Conservation (phyloP, 2,329 filamentous ascomycete genomes). For the Aspergillus niger region DNA sequence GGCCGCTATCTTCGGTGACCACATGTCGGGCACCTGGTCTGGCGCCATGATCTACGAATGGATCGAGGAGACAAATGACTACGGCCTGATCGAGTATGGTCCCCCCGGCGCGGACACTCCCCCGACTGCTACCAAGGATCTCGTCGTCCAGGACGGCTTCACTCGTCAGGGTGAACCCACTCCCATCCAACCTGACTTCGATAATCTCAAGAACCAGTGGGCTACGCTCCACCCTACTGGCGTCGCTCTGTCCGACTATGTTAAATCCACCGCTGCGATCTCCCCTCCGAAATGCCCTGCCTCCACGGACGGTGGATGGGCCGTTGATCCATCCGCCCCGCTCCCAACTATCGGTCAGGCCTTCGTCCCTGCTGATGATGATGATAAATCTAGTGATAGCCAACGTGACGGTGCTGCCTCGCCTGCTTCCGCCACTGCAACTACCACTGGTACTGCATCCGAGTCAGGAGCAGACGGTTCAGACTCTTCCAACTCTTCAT, state of each 20-base stretch:
- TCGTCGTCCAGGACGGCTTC: conserved; percentile 64
- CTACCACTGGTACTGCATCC: not conserved
- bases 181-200: conserved; percentile 73
- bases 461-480: not conserved
- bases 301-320: conserved; percentile 70
- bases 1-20: conserved; percentile 69
- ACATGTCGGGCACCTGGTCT: conserved; percentile 72
- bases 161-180: conserved; percentile 71
- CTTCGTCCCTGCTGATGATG: conserved; percentile 11
- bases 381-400: too few relatives aligned
- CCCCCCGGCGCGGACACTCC: conserved; percentile 56
- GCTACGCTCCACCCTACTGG: conserved; percentile 70
- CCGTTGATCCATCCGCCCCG: conserved; percentile 67
- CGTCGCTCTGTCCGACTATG: conserved; percentile 67
- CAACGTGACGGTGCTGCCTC: not conserved
- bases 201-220: conserved; percentile 77
- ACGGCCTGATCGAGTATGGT: conserved; percentile 79
- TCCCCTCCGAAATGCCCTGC: conserved; percentile 70
- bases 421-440: not conserved
- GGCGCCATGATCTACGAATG: conserved; percentile 87
- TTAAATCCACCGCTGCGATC: conserved; percentile 59
- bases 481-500: not conserved
- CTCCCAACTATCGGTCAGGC: conserved; percentile 69
- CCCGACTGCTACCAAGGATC: conserved; percentile 46
- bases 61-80: conserved; percentile 82